phyloP scores from a whole-genome alignment of 2,329 filamentous ascomycete species.

The Beauveria medogensis region DNA sequence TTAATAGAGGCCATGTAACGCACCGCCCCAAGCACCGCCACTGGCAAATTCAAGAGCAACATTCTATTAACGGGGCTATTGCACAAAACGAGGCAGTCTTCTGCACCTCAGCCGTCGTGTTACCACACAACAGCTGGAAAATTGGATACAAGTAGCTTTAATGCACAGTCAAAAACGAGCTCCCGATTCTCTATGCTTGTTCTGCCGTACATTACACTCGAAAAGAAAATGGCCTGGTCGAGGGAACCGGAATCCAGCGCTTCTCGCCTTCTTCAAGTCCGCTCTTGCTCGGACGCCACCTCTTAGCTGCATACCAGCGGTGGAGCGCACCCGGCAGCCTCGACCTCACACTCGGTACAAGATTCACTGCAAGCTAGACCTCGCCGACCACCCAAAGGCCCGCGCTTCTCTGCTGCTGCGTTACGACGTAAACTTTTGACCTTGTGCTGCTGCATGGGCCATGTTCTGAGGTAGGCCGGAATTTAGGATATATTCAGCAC shows the following conservation, averaged over 20 bases:
- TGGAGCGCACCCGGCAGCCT: background rate
- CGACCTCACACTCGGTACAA: background rate
- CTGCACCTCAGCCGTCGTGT: background rate
- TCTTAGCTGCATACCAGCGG: constrained; percentile 3
- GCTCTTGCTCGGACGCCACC: background rate
- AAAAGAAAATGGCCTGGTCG: background rate
- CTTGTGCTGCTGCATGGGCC: background rate
- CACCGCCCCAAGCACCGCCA: background rate
- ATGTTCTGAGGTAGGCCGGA: background rate
- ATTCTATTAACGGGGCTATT: background rate
- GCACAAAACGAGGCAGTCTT: background rate
- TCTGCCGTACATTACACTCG: background rate
- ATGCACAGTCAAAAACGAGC: background rate
- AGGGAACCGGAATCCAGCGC: constrained; percentile 2
- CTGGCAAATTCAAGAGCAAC: background rate
- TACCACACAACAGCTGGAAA: background rate
- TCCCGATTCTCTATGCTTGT: background rate
- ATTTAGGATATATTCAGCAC: background rate
- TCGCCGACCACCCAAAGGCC: background rate
- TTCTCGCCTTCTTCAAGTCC: background rate
- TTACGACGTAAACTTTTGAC: background rate
- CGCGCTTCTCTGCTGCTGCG: background rate
- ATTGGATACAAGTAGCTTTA: background rate
- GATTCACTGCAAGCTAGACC: background rate
- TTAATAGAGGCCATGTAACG: background rate